Evolutionary conservation across 2,329 filamentous ascomycete genomes (phyloP).

Genomic region (Trichophyton schoenleinii): DNA sequence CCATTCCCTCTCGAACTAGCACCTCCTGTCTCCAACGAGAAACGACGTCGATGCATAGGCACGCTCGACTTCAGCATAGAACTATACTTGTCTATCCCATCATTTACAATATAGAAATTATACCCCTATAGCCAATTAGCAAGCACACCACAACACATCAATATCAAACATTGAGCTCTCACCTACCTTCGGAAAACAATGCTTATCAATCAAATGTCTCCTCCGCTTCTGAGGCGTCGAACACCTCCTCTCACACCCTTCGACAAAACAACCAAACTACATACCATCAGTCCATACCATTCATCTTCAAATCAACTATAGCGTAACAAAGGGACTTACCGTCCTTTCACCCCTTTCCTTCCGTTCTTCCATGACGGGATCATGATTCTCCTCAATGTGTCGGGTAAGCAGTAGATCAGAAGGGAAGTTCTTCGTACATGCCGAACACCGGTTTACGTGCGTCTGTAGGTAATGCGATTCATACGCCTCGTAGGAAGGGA

Average conservation of each 20-base stretch:
- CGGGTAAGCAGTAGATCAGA: conserved; percentile 65
- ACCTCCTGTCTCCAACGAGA: conserved; percentile 17
- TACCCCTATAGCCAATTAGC: conserved; percentile 46
- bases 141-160: neutral
- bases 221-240: conserved; percentile 70
- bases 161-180: neutral
- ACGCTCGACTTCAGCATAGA: conserved; percentile 54
- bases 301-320: neutral
- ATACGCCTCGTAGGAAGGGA: conserved; percentile 66
- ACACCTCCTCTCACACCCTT: conserved; percentile 76
- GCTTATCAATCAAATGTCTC: conserved; percentile 86
- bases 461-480: conserved; percentile 72
- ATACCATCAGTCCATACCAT: neutral
- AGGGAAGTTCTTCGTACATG: conserved; percentile 80
- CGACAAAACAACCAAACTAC: conserved; percentile 79
- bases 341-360: conserved; percentile 76
- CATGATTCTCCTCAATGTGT: conserved; percentile 86
- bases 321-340: conserved; percentile 32
- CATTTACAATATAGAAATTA: conserved; percentile 75
- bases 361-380: conserved; percentile 59
- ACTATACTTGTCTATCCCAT: conserved; percentile 73
- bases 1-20: neutral
- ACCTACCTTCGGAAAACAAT: conserved; percentile 62
- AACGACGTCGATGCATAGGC: conserved; percentile 22
- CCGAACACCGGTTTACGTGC: conserved; percentile 72